Evolutionary conservation across 202 grass and related monocot genomes (phyloP), one percentile per base, ranked within the genome.

Genomic region (Musa balbisiana): DNA sequence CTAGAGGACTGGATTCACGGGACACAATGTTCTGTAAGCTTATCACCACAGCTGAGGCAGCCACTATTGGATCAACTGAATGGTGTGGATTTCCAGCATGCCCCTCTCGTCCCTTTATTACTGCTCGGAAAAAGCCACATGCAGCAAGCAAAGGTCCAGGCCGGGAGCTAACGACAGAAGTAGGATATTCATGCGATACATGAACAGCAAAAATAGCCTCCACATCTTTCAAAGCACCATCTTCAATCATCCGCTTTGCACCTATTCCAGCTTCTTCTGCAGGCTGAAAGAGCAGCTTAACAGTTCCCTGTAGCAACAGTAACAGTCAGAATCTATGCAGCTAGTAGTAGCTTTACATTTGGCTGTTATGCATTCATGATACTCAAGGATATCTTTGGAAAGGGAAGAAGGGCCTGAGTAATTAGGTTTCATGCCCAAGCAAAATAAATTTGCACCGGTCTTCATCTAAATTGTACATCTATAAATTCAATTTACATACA

Each of bases 81-180:
- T 97, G 88, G 63, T 97, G 93, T 67, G 93, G 93, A 88, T 91
- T 92, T 77, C 88, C 93, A 72, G 93, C 93, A 81, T 97, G 90
- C 52, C 93, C 93, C 78, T 88, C 88, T 74, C 87, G 90, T 74
- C 93, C 93, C 78, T 76, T 91, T 82, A 97, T 93, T 81, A 93
- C 71, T 19, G 90, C 93, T 81, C 91, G 88, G 76, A 97, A 97
- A 76, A 91, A 93, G 59, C 93, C 90, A 80, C 88, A 93, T 60
- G 84, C 90, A 74, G 93, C 93, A 88, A 97, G 87, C 26, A 97
- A 83, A 79, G 93, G 88, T 58, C 90, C 90, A 25, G 90, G 55
- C 27, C 93, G 89, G 51, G 93, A 87, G 78, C 82, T 81, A 79
- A 97, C 9, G 51, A 87, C 80, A 70, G 90, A 91, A 77, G 88